Conservation (phyloP, 768 basidiomycete species). For the Xerocomus potaroensis region DNA sequence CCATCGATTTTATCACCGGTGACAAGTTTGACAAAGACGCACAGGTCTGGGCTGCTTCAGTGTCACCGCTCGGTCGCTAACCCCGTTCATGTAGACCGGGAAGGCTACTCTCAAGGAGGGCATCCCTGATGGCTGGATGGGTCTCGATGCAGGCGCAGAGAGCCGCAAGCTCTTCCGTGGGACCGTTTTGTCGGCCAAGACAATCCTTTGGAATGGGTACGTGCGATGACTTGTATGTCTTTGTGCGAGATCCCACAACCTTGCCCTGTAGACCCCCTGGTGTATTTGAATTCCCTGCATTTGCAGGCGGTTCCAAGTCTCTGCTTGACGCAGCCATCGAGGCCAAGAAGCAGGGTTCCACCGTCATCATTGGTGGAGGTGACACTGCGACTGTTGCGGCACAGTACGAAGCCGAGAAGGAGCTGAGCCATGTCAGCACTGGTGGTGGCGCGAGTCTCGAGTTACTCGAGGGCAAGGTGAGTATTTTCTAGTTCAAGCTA, state of each 20-base stretch:
- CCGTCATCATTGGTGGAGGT: conserved; percentile 94
- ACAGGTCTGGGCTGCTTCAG: conserved; percentile 43
- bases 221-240: conserved; percentile 15
- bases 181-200: conserved; percentile 85
- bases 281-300: conserved; percentile 95
- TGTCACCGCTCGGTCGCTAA: conserved; percentile 3
- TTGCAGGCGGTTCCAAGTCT: conserved; percentile 78
- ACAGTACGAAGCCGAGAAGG: conserved; percentile 78
- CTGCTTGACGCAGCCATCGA: conserved; percentile 84
- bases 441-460: conserved; percentile 94
- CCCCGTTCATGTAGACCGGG: conserved; percentile 46
- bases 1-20: conserved; percentile 89
- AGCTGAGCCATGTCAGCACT: conserved; percentile 94
- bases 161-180: conserved; percentile 74
- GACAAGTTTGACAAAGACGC: conserved; percentile 96
- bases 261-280: conserved; percentile 75
- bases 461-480: conserved; percentile 95
- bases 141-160: conserved; percentile 87
- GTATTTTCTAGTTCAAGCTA: conserved; percentile 7
- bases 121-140: conserved; percentile 93
- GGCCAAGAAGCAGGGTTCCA: conserved; percentile 80
- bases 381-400: conserved; percentile 96
- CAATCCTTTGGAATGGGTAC: conserved; percentile 95
- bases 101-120: conserved; percentile 77
- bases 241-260: background rate